Conservation (phyloP, 768 basidiomycete genomes). For the Amanita polypyramis region DNA sequence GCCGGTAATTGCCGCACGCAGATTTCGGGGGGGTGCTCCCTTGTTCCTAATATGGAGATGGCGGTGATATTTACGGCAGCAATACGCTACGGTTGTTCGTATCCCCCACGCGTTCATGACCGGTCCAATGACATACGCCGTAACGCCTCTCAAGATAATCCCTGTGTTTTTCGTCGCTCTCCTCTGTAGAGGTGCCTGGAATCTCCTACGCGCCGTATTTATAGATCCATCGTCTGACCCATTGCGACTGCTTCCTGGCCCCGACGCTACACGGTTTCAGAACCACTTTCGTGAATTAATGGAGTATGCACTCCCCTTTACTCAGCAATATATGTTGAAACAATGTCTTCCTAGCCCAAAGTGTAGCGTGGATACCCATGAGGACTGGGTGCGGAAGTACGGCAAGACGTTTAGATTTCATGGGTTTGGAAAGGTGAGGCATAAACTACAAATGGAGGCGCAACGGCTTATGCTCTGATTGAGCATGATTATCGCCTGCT, state of each 20-base stretch:
- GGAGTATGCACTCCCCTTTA: constrained; percentile 27
- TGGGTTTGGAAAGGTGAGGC: constrained; percentile 39
- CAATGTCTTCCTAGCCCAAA: constrained; percentile 25
- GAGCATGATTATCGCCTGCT: constrained; percentile 46
- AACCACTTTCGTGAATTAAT: constrained; percentile 34
- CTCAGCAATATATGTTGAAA: not conserved
- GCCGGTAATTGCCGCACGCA: not conserved
- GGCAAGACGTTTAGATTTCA: constrained; percentile 46
- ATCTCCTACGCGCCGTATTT: constrained; percentile 33
- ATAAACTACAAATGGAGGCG: not conserved
- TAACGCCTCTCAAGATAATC: constrained; percentile 15
- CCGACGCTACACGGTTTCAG: constrained; percentile 28
- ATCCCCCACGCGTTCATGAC: not conserved
- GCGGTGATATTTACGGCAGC: not conserved
- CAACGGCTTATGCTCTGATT: not conserved
- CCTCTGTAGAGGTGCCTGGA: constrained; percentile 24
- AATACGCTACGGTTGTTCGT: not conserved
- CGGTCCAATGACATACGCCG: not conserved
- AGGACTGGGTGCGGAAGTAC: constrained; percentile 31
- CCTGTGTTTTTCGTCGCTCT: constrained; percentile 20
- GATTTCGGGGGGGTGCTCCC: too few relatives aligned
- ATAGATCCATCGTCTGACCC: constrained; percentile 38
- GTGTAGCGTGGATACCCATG: constrained; percentile 27
- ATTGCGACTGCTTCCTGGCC: constrained; percentile 36
- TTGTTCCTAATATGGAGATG: not conserved